Conservation (phyloP, 805 yeast species). For the Sugiyamaella chiloensis region DNA sequence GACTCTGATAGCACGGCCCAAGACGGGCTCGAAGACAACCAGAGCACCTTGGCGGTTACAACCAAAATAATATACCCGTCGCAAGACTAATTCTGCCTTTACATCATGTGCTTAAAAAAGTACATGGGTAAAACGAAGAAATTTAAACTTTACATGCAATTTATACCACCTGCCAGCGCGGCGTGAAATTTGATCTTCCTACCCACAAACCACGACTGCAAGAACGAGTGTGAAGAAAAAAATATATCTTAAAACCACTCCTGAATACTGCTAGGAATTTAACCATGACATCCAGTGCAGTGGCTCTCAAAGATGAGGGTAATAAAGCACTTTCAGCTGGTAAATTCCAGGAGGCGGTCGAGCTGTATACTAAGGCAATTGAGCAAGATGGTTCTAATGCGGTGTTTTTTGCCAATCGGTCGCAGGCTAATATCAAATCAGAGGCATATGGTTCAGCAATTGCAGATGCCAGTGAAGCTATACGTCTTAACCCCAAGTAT, state of each 20-base stretch:
- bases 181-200: constrained; percentile 5
- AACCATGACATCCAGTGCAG: constrained; percentile 10
- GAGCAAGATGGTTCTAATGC: constrained; percentile 56
- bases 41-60: not conserved
- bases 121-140: no score
- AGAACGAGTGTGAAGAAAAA: no score
- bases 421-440: constrained; percentile 80
- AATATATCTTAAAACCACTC: no score
- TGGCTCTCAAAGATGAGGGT: constrained; percentile 56
- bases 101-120: no score
- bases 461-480: constrained; percentile 69
- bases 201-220: no score
- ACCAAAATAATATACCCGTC: no score
- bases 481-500: constrained; percentile 62
- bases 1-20: constrained; percentile 11
- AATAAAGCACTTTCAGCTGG: constrained; percentile 61
- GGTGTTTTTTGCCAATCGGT: constrained; percentile 76
- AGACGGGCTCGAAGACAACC: constrained; percentile 9
- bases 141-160: no score
- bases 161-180: no score
- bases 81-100: not conserved
- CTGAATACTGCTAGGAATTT: no score
- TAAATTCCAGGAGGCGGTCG: constrained; percentile 60
- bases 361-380: constrained; percentile 68
- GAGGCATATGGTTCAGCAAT: constrained; percentile 87